Evolutionary conservation across 108 stramenopile species (phyloP).

Genomic region (Epithemia pelagica): DNA sequence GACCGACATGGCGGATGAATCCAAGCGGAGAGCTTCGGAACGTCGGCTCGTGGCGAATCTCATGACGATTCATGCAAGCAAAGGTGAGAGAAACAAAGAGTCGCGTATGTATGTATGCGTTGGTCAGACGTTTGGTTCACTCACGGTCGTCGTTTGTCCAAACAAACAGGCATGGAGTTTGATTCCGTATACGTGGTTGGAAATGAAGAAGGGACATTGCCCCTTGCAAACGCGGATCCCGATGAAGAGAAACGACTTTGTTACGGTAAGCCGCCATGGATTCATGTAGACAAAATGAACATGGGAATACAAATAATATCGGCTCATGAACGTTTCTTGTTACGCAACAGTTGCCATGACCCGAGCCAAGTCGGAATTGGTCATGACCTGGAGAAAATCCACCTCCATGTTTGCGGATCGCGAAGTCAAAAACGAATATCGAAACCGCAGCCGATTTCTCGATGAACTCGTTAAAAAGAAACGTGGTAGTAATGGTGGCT

Average conservation of each 20-base stretch:
- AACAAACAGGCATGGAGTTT: constrained; percentile 90
- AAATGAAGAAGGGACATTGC: constrained; percentile 82
- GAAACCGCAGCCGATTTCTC: constrained; percentile 60
- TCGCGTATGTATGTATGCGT: too few relatives aligned
- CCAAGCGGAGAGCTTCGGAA: constrained; percentile 20
- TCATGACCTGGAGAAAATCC: constrained; percentile 75
- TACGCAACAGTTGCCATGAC: constrained; percentile 96
- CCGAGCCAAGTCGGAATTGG: constrained; percentile 75
- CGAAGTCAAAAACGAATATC: constrained; percentile 12
- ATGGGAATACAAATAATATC: too few relatives aligned
- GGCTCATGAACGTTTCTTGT: too few relatives aligned
- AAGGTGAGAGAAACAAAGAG: too few relatives aligned
- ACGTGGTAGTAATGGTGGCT: constrained; percentile 1
- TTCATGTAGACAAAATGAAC: too few relatives aligned
- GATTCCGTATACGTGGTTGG: constrained; percentile 86
- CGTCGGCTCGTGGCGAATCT: constrained; percentile 55
- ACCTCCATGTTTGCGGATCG: constrained; percentile 39
- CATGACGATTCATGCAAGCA: constrained; percentile 88
- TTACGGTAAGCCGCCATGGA: too few relatives aligned
- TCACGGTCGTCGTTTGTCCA: too few relatives aligned
- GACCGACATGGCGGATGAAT: constrained; percentile 52
- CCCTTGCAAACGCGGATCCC: constrained; percentile 44
- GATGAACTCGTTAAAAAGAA: constrained; percentile 27
- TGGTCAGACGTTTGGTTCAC: too few relatives aligned
- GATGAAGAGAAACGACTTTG: constrained; percentile 85